A percentile compares a stretch with the other conserved stretches of the same genome.
phyloP scores from a whole-genome alignment of 192 early-diverging fungal genomes.

The Coemansia sp. region DNA sequence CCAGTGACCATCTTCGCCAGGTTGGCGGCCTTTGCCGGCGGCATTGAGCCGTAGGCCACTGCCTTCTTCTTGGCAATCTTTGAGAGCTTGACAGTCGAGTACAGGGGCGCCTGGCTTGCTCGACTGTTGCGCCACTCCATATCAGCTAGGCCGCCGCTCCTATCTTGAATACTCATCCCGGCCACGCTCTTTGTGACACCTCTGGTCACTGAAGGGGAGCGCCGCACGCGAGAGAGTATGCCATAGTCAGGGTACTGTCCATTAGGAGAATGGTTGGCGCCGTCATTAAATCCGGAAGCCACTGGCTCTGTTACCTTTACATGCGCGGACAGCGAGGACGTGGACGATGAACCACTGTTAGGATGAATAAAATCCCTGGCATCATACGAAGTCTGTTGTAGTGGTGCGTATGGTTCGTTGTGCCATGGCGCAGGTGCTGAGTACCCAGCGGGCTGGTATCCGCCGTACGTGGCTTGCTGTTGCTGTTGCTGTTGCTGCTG shows the following conservation, averaged over 20 bases:
- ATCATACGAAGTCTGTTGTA: neutral
- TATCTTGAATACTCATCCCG: slow-evolving; percentile 10
- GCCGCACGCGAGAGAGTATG: slow-evolving; percentile 8
- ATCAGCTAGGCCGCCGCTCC: neutral
- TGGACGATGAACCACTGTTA: neutral
- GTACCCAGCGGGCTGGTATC: neutral
- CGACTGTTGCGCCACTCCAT: slow-evolving; percentile 7
- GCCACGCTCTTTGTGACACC: slow-evolving; percentile 30
- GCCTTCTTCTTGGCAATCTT: slow-evolving; percentile 24
- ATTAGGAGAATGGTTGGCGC: neutral
- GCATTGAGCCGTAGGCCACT: neutral
- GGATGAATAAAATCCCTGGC: neutral
- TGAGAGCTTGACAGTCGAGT: slow-evolving; percentile 30
- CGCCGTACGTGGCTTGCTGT: neutral
- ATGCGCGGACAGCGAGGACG: neutral
- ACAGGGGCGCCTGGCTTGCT: slow-evolving; percentile 24
- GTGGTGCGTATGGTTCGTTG: slow-evolving; percentile 2
- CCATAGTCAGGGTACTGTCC: neutral
- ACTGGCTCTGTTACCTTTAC: slow-evolving; percentile 1
- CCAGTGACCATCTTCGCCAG: neutral
- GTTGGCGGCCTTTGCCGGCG: neutral
- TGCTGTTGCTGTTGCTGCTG: slow-evolving; percentile 26
- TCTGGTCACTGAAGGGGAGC: slow-evolving; percentile 37
- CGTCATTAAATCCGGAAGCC: neutral
- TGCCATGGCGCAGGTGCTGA: slow-evolving; percentile 8